Percentiles rank a stretch among this genome's conserved stretches.
phyloP scores from a whole-genome alignment of 202 grass and related monocot genomes.

The Elaeis oleifera region DNA sequence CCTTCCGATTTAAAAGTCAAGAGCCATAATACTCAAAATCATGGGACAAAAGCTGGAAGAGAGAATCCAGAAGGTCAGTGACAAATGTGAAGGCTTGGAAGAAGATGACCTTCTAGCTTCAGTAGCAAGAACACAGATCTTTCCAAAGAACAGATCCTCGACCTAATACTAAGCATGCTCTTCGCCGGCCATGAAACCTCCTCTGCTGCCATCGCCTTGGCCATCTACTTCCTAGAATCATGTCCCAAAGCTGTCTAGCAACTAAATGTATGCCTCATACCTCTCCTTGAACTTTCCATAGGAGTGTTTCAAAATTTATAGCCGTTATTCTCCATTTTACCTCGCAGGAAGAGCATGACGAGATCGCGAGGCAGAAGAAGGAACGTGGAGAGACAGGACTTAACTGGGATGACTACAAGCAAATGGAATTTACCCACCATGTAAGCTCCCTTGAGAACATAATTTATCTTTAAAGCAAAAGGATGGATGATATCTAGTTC shows the following conservation, averaged over 20 bases:
- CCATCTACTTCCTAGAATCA: conserved; percentile 17
- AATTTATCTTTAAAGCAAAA: too few relatives aligned
- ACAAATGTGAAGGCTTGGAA: background rate
- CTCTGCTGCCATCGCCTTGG: conserved; percentile 20
- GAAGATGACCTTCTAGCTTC: conserved; percentile 15
- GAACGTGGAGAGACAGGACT: conserved; percentile 10
- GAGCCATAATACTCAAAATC: conserved; percentile 14
- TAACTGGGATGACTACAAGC: conserved; percentile 28
- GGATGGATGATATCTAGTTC: too few relatives aligned
- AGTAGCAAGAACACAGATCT: conserved; percentile 5
- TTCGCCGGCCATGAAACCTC: conserved; percentile 31
- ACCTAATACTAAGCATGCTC: conserved; percentile 23
- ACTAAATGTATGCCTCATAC: background rate
- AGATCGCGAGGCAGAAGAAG: conserved; percentile 12
- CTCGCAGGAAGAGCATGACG: conserved; percentile 18
- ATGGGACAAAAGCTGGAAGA: conserved; percentile 20
- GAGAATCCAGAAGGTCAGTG: background rate
- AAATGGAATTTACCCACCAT: conserved; percentile 26
- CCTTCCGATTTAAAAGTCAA: conserved; percentile 2
- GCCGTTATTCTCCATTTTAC: background rate
- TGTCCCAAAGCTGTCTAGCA: conserved; percentile 12
- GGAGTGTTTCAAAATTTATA: too few relatives aligned
- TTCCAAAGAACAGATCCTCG: conserved; percentile 20
- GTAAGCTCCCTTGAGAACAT: conserved; percentile 3
- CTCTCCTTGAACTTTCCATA: background rate